phyloP scores from a whole-genome alignment of 495 filamentous ascomycete genomes.

The Aspergillus wentii region DNA sequence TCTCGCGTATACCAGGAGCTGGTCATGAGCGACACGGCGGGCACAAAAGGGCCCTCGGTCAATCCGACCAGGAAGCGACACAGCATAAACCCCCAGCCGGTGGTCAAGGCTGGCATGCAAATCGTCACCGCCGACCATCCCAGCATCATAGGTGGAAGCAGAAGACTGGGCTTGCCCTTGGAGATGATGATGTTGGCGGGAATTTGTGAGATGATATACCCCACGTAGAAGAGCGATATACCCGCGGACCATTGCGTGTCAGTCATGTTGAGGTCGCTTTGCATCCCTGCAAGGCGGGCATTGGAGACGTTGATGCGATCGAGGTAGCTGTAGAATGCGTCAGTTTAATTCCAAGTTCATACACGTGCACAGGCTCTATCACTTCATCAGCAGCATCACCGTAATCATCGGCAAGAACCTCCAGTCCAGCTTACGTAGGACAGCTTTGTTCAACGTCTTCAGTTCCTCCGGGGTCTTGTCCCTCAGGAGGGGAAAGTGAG shows the following conservation, averaged over 20 bases:
- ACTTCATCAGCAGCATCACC: slow-evolving; percentile 9
- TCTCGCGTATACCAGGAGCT: slow-evolving; percentile 7
- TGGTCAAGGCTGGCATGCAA: slow-evolving; percentile 7
- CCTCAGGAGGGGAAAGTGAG: slow-evolving; percentile 5
- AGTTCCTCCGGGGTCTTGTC: slow-evolving; percentile 7
- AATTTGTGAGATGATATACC: slow-evolving; percentile 9
- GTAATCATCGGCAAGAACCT: slow-evolving; percentile 7
- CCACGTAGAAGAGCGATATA: slow-evolving; percentile 9
- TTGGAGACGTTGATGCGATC: slow-evolving; percentile 13
- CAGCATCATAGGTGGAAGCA: slow-evolving; percentile 9
- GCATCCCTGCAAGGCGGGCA: slow-evolving; percentile 8
- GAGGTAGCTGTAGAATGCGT: slow-evolving; percentile 2
- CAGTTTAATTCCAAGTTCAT: too few relatives aligned
- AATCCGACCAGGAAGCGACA: slow-evolving; percentile 8
- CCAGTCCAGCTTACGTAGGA: slow-evolving; percentile 8
- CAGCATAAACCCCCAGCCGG: slow-evolving; percentile 8
- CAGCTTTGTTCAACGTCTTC: slow-evolving; percentile 8
- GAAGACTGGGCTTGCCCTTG: slow-evolving; percentile 7
- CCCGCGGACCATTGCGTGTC: slow-evolving; percentile 7
- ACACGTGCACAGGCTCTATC: too few relatives aligned
- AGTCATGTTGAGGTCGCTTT: slow-evolving; percentile 7
- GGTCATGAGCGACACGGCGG: slow-evolving; percentile 6
- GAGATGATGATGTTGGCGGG: slow-evolving; percentile 9
- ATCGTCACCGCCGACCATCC: slow-evolving; percentile 7
- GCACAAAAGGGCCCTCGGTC: slow-evolving; percentile 5